These are phyloP conservation scores for Leptographium procerum DNA, from an alignment of 2,329 filamentous ascomycete species.

Conservation along the genomic window DNA sequence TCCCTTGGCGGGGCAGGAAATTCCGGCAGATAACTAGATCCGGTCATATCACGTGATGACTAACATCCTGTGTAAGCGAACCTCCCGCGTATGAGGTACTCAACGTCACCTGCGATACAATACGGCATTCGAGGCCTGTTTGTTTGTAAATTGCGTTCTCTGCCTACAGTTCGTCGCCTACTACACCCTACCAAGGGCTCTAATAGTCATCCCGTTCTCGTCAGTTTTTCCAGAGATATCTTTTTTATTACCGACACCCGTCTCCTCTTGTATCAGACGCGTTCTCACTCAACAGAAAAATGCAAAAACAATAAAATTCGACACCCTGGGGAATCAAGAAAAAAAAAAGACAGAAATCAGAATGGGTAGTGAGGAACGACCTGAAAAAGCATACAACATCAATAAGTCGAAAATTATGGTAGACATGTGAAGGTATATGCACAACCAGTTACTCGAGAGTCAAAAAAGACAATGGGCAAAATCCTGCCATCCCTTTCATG, in stretches of 20 bases:
- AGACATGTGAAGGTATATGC: neutral
- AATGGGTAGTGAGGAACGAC: neutral
- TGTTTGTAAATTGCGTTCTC: neutral
- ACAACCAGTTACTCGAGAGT: neutral
- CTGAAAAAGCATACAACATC: neutral
- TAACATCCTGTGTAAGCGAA: neutral
- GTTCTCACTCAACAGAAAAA: neutral
- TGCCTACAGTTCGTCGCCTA: neutral
- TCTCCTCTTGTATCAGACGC: neutral
- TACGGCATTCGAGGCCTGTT: too few species aligned
- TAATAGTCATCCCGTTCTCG: too few species aligned
- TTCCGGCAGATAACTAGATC: neutral
- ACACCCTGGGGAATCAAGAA: slow-evolving; percentile 9
- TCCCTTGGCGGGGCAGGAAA: neutral
- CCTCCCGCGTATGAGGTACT: too few species aligned
- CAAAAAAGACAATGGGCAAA: neutral
- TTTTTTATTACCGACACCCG: neutral
- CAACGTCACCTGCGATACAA: too few species aligned
- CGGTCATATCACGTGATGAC: neutral
- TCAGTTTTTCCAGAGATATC: neutral
- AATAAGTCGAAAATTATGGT: neutral
- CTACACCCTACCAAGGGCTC: neutral
- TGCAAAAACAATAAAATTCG: neutral
- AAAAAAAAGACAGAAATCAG: neutral
- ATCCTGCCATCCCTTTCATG: neutral